These are phyloP conservation scores for Boeremia exigua DNA, from an alignment of 2,329 filamentous ascomycete species.

Conservation along the genomic window DNA sequence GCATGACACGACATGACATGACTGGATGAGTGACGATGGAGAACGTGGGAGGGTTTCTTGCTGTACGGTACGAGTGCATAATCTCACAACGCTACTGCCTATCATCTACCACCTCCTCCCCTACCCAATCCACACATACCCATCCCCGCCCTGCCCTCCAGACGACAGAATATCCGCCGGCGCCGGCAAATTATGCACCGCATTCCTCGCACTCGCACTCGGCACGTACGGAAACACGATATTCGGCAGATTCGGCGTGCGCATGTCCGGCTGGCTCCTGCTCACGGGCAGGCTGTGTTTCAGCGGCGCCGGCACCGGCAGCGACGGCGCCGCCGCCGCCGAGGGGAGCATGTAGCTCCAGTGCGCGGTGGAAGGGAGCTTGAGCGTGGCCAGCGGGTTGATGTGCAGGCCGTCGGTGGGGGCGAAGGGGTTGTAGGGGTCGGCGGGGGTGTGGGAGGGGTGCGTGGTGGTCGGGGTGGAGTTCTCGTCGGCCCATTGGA, in stretches of 20 bases:
- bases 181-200: conserved; percentile 40
- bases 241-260: conserved; percentile 39
- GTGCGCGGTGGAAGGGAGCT: conserved; percentile 26
- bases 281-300: not conserved
- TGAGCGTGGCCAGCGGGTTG: conserved; percentile 39
- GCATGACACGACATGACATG: too few species aligned
- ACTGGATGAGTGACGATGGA: too few species aligned
- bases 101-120: not conserved
- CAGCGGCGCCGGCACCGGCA: not conserved
- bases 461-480: conserved; percentile 8
- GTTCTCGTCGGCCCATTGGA: conserved; percentile 48
- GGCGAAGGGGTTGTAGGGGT: conserved; percentile 20
- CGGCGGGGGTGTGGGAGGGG: not conserved
- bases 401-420: conserved; percentile 35
- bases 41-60: too few species aligned
- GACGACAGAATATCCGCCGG: conserved; percentile 40
- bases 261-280: conserved; percentile 11
- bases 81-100: not conserved
- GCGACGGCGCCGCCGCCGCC: not conserved
- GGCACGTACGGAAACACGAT: conserved; percentile 42
- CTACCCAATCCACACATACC: conserved; percentile 24
- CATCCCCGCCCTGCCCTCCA: conserved; percentile 1
- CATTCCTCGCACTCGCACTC: conserved; percentile 30
- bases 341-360: conserved; percentile 10
- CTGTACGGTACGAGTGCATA: not conserved